Conservation (phyloP, 1,284 basidiomycete species). For the Rhizoctonia solani region DNA sequence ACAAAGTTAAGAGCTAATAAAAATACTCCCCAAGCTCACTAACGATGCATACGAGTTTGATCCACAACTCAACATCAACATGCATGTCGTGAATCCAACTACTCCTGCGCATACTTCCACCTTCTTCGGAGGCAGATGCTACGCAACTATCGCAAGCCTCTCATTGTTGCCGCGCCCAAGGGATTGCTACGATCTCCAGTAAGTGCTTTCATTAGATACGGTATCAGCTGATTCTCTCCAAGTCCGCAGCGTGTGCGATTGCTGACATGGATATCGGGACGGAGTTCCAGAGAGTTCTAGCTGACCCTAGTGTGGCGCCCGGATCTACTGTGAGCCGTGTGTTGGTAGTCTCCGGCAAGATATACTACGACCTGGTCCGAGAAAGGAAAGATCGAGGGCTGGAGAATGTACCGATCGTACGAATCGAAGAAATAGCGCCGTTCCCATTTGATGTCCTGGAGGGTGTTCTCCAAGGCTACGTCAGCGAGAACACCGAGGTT, state of each 20-base stretch:
- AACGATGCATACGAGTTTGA: constrained; percentile 62
- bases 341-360: constrained; percentile 72
- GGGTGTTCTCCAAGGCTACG: constrained; percentile 55
- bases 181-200: constrained; percentile 78
- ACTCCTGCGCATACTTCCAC: constrained; percentile 92
- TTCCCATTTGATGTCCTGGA: constrained; percentile 72
- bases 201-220: constrained; percentile 43
- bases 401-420: constrained; percentile 66
- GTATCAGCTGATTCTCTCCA: constrained; percentile 8
- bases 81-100: constrained; percentile 83
- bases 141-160: constrained; percentile 82
- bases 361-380: constrained; percentile 84
- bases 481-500: constrained; percentile 52
- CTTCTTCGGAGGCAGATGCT: constrained; percentile 79
- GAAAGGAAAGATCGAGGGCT: constrained; percentile 59
- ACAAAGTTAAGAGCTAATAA: neutral
- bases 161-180: constrained; percentile 83
- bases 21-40: constrained; percentile 56
- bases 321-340: constrained; percentile 56
- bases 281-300: constrained; percentile 72
- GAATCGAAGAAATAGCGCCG: constrained; percentile 82
- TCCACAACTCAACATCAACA: constrained; percentile 63
- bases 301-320: constrained; percentile 42
- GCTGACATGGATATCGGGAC: constrained; percentile 66
- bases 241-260: constrained; percentile 77